These are phyloP conservation scores for Biancaea sappan DNA, from an alignment of 306 rosid species.

Conservation along the genomic window DNA sequence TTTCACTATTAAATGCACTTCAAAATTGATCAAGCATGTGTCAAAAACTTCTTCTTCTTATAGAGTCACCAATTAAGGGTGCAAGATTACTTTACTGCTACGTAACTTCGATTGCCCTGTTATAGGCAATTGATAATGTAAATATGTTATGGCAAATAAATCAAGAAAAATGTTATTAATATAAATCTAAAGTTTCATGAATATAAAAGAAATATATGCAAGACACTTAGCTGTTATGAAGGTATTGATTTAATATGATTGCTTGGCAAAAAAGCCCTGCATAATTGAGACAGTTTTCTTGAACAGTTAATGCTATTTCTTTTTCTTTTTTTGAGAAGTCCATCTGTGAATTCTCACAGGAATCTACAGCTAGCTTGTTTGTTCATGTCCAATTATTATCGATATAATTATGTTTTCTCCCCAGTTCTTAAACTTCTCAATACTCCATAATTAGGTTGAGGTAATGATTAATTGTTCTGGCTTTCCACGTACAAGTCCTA, in stretches of 20 bases:
- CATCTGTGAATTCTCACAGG: neutral
- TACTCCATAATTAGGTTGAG: neutral
- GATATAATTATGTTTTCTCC: conserved; percentile 3
- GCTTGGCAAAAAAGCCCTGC: neutral
- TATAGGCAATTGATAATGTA: neutral
- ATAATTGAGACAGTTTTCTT: neutral
- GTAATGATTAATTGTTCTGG: conserved; percentile 1
- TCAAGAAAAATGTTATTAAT: neutral
- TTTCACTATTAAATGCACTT: no score
- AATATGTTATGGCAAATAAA: neutral
- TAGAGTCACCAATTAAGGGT: no score
- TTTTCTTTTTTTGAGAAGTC: neutral
- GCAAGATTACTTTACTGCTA: no score
- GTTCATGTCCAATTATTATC: conserved; percentile 13
- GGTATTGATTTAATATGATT: neutral
- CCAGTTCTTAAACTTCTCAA: neutral
- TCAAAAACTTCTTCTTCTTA: neutral
- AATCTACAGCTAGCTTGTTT: conserved; percentile 2
- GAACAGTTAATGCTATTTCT: neutral
- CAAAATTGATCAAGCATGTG: no score
- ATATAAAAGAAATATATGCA: neutral
- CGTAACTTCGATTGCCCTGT: neutral
- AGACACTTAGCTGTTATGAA: neutral
- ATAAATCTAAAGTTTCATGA: neutral
- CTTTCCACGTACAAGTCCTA: neutral